Evolutionary conservation across 2,329 filamentous ascomycete species (phyloP).

Genomic region (Exophiala mesophila): DNA sequence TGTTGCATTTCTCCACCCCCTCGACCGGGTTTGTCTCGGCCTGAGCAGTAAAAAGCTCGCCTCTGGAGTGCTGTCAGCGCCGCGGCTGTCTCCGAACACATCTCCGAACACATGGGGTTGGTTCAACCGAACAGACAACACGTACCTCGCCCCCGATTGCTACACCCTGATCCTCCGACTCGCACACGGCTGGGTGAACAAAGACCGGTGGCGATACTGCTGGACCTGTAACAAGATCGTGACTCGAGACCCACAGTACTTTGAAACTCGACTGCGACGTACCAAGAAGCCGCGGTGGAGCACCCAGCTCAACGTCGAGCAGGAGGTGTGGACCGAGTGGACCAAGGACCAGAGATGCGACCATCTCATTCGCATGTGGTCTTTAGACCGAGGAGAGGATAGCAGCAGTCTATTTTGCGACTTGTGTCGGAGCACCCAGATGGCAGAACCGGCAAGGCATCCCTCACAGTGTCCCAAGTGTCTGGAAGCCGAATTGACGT

Average conservation of each 20-base stretch:
- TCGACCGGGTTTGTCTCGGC: slow-evolving; percentile 26
- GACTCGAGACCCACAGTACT: slow-evolving; percentile 17
- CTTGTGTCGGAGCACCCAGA: slow-evolving; percentile 4
- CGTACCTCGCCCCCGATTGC: slow-evolving; percentile 8
- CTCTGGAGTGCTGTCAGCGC: slow-evolving; percentile 12
- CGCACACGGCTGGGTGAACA: slow-evolving; percentile 25
- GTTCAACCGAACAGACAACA: slow-evolving; percentile 15
- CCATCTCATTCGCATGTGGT: slow-evolving; percentile 21
- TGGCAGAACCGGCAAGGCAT: neutral
- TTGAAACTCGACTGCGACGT: slow-evolving; percentile 13
- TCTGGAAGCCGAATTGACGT: slow-evolving; percentile 17
- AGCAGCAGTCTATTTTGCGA: slow-evolving; percentile 18
- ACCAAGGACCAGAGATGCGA: slow-evolving; percentile 17
- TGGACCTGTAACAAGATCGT: slow-evolving; percentile 21
- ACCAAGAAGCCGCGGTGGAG: slow-evolving; percentile 17
- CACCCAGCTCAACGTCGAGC: slow-evolving; percentile 7
- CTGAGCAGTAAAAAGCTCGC: slow-evolving; percentile 24
- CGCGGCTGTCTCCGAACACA: slow-evolving; percentile 13
- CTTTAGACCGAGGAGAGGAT: slow-evolving; percentile 12
- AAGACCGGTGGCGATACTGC: slow-evolving; percentile 23
- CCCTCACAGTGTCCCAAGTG: slow-evolving; percentile 17
- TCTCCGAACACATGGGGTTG: slow-evolving; percentile 4
- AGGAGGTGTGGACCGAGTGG: slow-evolving; percentile 16
- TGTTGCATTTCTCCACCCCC: slow-evolving; percentile 18
- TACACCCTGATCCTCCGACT: slow-evolving; percentile 20